Conservation (phyloP, 768 basidiomycete species). For the Rhizopogon vinicolor region DNA sequence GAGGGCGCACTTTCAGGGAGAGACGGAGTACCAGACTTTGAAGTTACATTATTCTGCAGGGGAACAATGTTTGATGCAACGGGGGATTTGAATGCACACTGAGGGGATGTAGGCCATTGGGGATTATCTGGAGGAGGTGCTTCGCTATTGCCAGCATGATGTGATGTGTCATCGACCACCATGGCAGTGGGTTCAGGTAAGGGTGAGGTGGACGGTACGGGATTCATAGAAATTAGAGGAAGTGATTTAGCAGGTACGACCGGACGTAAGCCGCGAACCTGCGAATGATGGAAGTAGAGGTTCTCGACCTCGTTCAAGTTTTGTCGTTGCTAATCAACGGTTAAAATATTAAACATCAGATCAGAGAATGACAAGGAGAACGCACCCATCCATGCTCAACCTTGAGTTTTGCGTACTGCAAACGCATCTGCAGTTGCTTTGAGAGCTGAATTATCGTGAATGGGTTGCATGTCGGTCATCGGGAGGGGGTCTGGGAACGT, state of each 20-base stretch:
- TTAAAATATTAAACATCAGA: background rate
- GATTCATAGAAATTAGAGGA: slow-evolving; percentile 5
- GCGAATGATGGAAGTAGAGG: slow-evolving; percentile 73
- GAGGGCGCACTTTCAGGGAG: background rate
- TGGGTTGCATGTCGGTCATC: background rate
- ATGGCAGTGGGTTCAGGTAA: background rate
- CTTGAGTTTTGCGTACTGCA: slow-evolving; percentile 75
- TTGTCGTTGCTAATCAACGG: slow-evolving; percentile 57
- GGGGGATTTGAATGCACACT: slow-evolving; percentile 7
- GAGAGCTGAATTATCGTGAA: slow-evolving; percentile 43
- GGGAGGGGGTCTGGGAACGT: slow-evolving; percentile 16
- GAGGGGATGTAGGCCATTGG: slow-evolving; percentile 12
- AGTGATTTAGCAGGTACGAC: slow-evolving; percentile 11
- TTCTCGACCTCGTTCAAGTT: slow-evolving; percentile 80
- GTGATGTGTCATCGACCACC: slow-evolving; percentile 5
- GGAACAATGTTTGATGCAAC: background rate
- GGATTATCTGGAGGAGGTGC: slow-evolving; percentile 14
- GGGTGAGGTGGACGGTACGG: background rate
- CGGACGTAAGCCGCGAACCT: slow-evolving; percentile 32
- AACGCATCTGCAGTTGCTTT: slow-evolving; percentile 65
- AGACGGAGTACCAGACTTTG: background rate
- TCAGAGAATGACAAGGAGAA: slow-evolving; percentile 1
- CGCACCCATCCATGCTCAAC: slow-evolving; percentile 81
- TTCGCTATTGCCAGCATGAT: slow-evolving; percentile 3
- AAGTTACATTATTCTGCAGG: background rate